Evolutionary conservation across 1,284 basidiomycete species (phyloP), one percentile per base, ranked within the genome.

Genomic region (Vanrija sp.): DNA sequence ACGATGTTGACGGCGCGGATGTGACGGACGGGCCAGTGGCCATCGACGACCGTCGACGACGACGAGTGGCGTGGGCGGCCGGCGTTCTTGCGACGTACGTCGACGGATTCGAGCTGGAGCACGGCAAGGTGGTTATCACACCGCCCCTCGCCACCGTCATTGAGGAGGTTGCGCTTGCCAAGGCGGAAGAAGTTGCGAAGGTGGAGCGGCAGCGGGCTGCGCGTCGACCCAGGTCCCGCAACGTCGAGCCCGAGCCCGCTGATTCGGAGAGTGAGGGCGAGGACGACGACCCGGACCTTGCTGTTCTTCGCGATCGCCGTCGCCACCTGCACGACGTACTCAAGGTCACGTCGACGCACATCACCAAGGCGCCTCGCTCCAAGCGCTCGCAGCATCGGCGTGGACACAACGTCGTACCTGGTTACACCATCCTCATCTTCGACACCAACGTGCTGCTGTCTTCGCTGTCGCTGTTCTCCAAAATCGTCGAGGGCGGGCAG

Each of bases 371-470:
- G 39, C 19, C 40, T 25, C 39, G 45, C 51, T n/a, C 51, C 34
- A 38, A 34, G 12, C 23, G 46, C 49, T 34, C 46, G 38, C 38
- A 7, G 48, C 39, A 34, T 34, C 4, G 34, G 12, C 43, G 40
- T 3, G 21, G 26, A 34, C 60, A 55, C 55, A 55, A 80, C 40
- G 82, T 91, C 55, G 78, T 89, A 6, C 83, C 91, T 0, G 93
- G 94, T 1, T 96, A 94, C 74, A 92, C 91, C 2, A 82, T 88
- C 40, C 85, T 98, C 51, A 86, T 98, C 6, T 81, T 97, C 65
- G 94, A 98, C 76, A 98, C 94, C 48, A 98, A 98, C 78, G 88
- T 97, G 57, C 78, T 97, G 0, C 82, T 97, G 6, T 88, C 89
- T 0, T 88, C 88, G 0, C 79, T 95, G 6, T 75, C 84, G 0